phyloP scores from a whole-genome alignment of 225 moss, liverwort and hornwort genomes.

The Sphagnum contortum region DNA sequence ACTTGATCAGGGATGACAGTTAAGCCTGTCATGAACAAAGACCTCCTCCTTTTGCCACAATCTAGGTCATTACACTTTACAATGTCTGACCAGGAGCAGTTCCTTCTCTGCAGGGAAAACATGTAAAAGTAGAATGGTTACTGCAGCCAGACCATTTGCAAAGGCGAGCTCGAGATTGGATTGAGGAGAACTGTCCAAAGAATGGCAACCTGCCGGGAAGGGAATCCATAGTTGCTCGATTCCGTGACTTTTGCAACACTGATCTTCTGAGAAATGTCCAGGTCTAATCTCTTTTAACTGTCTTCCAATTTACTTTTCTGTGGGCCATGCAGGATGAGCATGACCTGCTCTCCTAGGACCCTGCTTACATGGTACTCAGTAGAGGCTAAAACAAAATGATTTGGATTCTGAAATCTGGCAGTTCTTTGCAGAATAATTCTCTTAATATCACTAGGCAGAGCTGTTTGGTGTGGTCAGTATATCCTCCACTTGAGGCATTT shows the following conservation, averaged over 20 bases:
- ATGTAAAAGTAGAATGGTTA: slow-evolving; percentile 6
- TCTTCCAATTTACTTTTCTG: no score
- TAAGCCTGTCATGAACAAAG: no score
- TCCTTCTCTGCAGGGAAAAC: slow-evolving; percentile 3
- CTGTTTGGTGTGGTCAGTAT: no score
- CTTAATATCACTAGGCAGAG: no score
- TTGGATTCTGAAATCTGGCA: neutral
- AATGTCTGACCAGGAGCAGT: no score
- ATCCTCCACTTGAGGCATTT: neutral
- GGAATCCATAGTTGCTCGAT: slow-evolving; percentile 3
- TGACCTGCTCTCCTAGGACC: neutral
- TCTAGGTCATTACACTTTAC: no score
- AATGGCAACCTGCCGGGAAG: slow-evolving; percentile 4
- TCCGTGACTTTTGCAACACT: slow-evolving; percentile 9
- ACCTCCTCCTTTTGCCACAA: no score
- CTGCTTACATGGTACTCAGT: neutral
- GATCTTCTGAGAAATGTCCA: slow-evolving; percentile 2
- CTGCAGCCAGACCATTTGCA: slow-evolving; percentile 9
- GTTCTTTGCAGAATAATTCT: no score
- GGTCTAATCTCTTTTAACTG: neutral
- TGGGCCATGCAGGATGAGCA: no score
- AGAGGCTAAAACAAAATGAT: neutral
- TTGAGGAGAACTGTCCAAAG: slow-evolving; percentile 4
- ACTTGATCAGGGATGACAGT: no score
- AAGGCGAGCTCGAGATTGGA: slow-evolving; percentile 2